Conservation (phyloP, 148 eudicot species). For the Rhododendron molle region DNA sequence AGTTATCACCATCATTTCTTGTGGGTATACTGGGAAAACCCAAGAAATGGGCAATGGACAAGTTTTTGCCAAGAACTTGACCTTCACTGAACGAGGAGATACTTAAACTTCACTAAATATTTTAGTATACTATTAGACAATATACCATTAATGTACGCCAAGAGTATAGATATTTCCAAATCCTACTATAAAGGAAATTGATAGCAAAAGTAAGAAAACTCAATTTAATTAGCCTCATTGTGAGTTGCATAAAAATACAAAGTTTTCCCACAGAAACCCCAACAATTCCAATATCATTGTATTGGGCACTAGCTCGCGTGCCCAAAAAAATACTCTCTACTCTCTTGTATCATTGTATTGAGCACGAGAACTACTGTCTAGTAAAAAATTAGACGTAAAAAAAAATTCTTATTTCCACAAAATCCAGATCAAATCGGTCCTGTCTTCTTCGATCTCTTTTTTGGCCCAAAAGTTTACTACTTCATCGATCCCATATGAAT, state of each 20-base stretch:
- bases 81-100: background rate
- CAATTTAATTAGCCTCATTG: background rate
- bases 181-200: background rate
- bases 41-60: background rate
- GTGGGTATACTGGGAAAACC: background rate
- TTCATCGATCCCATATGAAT: background rate
- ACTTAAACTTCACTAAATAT: too few species aligned
- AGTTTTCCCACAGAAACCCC: too few species aligned
- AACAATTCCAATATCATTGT: background rate
- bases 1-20: background rate
- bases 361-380: background rate
- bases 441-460: background rate
- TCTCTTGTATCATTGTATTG: too few species aligned
- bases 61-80: background rate
- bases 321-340: too few species aligned
- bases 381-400: too few species aligned
- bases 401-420: too few species aligned
- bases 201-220: background rate
- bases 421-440: background rate
- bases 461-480: background rate
- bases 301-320: background rate
- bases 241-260: too few species aligned
- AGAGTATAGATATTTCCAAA: background rate
- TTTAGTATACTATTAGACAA: too few species aligned
- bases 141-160: background rate